Evolutionary conservation across 768 basidiomycete genomes (phyloP), one percentile per base, ranked within the genome.

Genomic region (Boletus tylopilopsis): DNA sequence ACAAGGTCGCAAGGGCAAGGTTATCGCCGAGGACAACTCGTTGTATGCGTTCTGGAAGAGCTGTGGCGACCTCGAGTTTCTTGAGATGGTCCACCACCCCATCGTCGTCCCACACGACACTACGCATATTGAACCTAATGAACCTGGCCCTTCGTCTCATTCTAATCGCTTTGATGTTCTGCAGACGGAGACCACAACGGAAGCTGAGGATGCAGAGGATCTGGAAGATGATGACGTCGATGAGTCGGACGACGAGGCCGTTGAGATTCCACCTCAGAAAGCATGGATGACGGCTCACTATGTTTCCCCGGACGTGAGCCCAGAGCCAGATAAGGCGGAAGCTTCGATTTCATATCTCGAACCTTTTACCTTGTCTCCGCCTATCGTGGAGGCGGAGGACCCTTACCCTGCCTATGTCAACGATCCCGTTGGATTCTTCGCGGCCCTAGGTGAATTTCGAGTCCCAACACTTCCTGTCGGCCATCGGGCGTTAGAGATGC

Each of bases 41-140:
- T 25, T 69, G 0, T 82, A 82, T 54, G 73, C 70, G 0, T 81
- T 77, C 50, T 85, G 84, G 84, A 66, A 64, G 45, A 55, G 63
- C 6, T 71, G 70, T 5, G 47, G 58, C 1, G 83, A 85, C 56
- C 46, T 84, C 3, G 66, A 63, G 2, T 84, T 82, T 56, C 54
- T 83, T 34, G 58, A 66, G 0, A 45, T 38, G 29, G 13, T 55
- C n/a, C 32, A 30, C 2, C 27, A 2, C 30, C 51, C 50, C 2
- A 43, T 22, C 18, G 32, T 33, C 11, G 16, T 47, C 34, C 6
- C 29, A 18, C 30, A 48, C 7, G 13, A 1, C 18, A 10, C 5
- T 15, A 1, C 16, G 1, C 5, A 10, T 2, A 8, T 27, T 1
- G 37, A 13, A 32, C 15, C 19, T 13, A 11, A 1, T 9, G 39